Conservation (phyloP, 768 basidiomycete genomes). For the Hypholoma fasciculare region DNA sequence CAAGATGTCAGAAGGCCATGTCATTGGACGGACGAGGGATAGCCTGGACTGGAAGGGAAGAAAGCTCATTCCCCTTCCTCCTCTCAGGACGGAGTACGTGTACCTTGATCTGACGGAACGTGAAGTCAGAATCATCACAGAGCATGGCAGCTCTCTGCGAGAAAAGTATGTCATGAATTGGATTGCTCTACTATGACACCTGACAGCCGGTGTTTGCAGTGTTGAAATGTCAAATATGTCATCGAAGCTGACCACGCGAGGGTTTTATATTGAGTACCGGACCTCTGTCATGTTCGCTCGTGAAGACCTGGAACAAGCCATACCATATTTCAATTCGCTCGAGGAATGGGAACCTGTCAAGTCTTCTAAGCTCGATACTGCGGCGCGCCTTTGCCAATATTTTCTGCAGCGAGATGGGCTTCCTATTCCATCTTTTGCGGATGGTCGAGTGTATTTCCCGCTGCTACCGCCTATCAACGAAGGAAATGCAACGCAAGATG, state of each 20-base stretch:
- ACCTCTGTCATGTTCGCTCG: slow-evolving; percentile 11
- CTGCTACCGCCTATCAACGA: neutral
- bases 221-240: slow-evolving; percentile 4
- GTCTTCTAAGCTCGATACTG: slow-evolving; percentile 17
- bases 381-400: slow-evolving; percentile 6
- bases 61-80: slow-evolving; percentile 17
- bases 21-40: slow-evolving; percentile 21
- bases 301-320: neutral
- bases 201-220: neutral
- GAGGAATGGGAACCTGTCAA: slow-evolving; percentile 9
- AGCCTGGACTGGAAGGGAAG: slow-evolving; percentile 15
- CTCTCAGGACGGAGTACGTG: neutral
- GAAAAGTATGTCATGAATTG: slow-evolving; percentile 12
- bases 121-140: slow-evolving; percentile 19
- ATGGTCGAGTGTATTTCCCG: slow-evolving; percentile 12
- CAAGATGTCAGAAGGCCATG: slow-evolving; percentile 11
- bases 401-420: slow-evolving; percentile 14
- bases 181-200: neutral
- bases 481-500: too few relatives aligned
- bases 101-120: slow-evolving; percentile 15
- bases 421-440: slow-evolving; percentile 4
- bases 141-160: slow-evolving; percentile 8
- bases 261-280: slow-evolving; percentile 17
- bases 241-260: slow-evolving; percentile 1
- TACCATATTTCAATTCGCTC: slow-evolving; percentile 12